Evolutionary conservation across 176 grass and related monocot species (phyloP).

Genomic region (Zea luxurians): DNA sequence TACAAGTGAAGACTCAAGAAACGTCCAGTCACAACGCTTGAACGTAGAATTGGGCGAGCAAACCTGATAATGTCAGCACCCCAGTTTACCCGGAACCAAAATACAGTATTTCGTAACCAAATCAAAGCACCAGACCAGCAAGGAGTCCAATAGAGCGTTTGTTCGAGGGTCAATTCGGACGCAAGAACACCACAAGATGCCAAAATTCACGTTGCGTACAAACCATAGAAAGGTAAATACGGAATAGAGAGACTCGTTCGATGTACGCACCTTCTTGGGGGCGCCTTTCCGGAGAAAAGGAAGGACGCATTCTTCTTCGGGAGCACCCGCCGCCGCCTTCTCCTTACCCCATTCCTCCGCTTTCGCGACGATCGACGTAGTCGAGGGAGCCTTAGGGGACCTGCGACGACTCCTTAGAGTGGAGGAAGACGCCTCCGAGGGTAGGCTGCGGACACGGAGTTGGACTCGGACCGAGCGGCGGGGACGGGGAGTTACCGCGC

Average conservation of each 20-base stretch:
- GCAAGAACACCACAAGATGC: no score
- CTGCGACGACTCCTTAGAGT: background rate
- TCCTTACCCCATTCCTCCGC: conserved; percentile 34
- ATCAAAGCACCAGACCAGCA: background rate
- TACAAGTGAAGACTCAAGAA: background rate
- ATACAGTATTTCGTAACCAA: background rate
- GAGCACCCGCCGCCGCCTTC: conserved; percentile 32
- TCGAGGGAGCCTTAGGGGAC: background rate
- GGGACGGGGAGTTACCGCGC: background rate
- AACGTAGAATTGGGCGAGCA: background rate
- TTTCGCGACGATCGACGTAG: background rate
- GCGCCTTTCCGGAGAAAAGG: conserved; percentile 47
- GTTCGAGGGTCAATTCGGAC: background rate
- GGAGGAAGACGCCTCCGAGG: conserved; percentile 27
- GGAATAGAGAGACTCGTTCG: background rate
- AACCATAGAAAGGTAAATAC: background rate
- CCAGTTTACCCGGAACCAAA: background rate
- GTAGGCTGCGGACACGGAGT: conserved; percentile 21
- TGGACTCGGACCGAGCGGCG: conserved; percentile 23
- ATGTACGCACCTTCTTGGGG: conserved; percentile 46
- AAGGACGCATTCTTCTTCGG: conserved; percentile 47
- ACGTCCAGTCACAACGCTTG: background rate
- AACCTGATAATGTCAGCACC: background rate
- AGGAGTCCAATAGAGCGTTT: background rate
- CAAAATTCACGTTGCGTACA: background rate